phyloP scores from a whole-genome alignment of 352 stramenopile species.

The Pythium aristosporum region DNA sequence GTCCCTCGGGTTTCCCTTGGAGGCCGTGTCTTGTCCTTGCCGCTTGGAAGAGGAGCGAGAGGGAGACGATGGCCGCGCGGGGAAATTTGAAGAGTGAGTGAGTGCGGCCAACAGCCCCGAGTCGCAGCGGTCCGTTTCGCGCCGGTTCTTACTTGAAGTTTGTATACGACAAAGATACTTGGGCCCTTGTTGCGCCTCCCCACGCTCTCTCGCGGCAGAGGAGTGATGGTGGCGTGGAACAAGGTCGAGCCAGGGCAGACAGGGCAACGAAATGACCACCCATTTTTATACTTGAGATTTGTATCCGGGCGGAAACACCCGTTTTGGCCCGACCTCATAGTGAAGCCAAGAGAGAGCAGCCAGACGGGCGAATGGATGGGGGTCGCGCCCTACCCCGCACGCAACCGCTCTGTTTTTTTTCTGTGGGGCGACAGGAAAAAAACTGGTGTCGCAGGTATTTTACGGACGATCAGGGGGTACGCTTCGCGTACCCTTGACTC shows the following conservation, averaged over 20 bases:
- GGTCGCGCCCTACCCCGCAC: constrained; percentile 12
- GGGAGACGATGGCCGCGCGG: background rate
- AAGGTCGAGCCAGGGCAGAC: constrained; percentile 14
- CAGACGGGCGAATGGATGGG: constrained; percentile 7
- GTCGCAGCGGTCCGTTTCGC: background rate
- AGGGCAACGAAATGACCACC: background rate
- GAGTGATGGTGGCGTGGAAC: constrained; percentile 1
- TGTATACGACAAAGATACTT: constrained; percentile 7
- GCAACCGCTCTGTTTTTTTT: constrained; percentile 21
- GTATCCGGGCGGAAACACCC: constrained; percentile 9
- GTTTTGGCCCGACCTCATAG: constrained; percentile 6
- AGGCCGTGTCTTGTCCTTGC: background rate
- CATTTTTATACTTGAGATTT: constrained; percentile 3
- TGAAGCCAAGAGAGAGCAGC: constrained; percentile 1
- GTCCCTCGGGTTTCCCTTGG: background rate
- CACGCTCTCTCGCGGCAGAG: background rate
- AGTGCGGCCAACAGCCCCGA: constrained; percentile 3
- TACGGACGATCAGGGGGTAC: constrained; percentile 8
- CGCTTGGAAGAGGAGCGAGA: no score
- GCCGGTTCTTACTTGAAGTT: constrained; percentile 3
- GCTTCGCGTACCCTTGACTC: constrained; percentile 2
- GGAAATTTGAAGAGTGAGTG: constrained; percentile 23
- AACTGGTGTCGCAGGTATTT: constrained; percentile 12
- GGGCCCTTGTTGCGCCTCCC: background rate
- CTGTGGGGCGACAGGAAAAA: background rate